Conservation (phyloP, 169 alveolate genomes). For the Plasmodium berghei region DNA sequence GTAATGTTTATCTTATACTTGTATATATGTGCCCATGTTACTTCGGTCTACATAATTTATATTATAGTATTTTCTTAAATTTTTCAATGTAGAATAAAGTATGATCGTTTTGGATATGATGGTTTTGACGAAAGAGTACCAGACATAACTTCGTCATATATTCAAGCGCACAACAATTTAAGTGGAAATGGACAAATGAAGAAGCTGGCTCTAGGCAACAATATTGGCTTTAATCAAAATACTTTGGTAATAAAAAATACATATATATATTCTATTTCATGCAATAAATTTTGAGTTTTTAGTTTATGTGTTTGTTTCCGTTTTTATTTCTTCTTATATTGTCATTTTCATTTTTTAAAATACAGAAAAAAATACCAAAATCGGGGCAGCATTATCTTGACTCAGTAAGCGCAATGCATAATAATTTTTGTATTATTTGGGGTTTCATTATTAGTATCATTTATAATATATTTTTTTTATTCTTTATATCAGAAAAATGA, state of each 20-base stretch:
- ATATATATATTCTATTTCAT: neutral
- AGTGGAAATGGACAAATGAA: neutral
- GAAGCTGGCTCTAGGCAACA: constrained; percentile 8
- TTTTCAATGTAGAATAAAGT: constrained; percentile 13
- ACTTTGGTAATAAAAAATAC: constrained; percentile 6
- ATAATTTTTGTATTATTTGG: neutral
- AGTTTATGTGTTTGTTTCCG: neutral
- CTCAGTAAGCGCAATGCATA: constrained; percentile 1
- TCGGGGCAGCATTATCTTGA: constrained; percentile 12
- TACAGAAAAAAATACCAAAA: constrained; percentile 18
- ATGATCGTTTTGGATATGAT: constrained; percentile 35
- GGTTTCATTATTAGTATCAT: no score
- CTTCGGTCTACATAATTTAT: neutral
- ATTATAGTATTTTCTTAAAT: neutral
- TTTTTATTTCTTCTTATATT: neutral
- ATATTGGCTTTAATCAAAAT: constrained; percentile 6
- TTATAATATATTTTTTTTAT: neutral
- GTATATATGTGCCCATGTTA: no score
- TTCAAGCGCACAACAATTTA: constrained; percentile 4
- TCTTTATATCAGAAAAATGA: constrained; percentile 24
- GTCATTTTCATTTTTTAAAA: neutral
- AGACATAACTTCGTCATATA: constrained; percentile 3
- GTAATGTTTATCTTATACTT: neutral
- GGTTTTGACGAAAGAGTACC: neutral
- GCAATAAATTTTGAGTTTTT: neutral